phyloP scores from a whole-genome alignment of 495 filamentous ascomycete genomes.

The Podospora pseudopauciseta region DNA sequence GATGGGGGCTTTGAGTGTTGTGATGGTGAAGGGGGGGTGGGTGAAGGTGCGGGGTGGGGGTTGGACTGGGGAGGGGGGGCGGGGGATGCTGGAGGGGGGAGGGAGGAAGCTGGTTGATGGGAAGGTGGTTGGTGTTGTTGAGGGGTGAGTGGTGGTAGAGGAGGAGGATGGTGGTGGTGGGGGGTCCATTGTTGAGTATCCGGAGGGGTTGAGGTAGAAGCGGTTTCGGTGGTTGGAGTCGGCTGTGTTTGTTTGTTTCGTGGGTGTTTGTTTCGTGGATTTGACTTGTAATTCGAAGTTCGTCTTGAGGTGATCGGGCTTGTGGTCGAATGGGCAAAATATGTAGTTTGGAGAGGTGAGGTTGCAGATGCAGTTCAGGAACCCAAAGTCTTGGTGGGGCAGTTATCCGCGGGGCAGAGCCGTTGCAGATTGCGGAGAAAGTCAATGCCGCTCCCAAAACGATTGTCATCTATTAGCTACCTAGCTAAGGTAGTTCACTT shows the following conservation, averaged over 20 bases:
- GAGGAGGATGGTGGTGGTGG: constrained; percentile 5
- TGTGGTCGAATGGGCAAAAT: not conserved
- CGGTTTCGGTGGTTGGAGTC: not conserved
- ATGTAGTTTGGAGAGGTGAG: not conserved
- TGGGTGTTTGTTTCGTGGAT: not conserved
- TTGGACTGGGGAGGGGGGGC: not conserved
- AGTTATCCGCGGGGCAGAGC: not conserved
- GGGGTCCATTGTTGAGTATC: constrained; percentile 7
- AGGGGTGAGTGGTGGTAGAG: not conserved
- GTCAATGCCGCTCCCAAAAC: not conserved
- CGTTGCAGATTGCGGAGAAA: not conserved
- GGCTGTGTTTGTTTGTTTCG: not conserved
- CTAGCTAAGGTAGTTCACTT: too few relatives aligned
- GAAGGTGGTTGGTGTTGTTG: not conserved
- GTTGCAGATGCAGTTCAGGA: constrained; percentile 1
- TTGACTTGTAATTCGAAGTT: not conserved
- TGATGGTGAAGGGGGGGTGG: constrained; percentile 65
- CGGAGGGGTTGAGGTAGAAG: not conserved
- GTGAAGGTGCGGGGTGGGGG: constrained; percentile 41
- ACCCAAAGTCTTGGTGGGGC: not conserved
- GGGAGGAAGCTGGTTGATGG: not conserved
- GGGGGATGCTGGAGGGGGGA: not conserved
- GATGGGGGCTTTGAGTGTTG: constrained; percentile 83
- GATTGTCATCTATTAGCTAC: not conserved
- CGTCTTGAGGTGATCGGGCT: not conserved